phyloP scores from a whole-genome alignment of 306 rosid genomes.

The Glycine tomentella region DNA sequence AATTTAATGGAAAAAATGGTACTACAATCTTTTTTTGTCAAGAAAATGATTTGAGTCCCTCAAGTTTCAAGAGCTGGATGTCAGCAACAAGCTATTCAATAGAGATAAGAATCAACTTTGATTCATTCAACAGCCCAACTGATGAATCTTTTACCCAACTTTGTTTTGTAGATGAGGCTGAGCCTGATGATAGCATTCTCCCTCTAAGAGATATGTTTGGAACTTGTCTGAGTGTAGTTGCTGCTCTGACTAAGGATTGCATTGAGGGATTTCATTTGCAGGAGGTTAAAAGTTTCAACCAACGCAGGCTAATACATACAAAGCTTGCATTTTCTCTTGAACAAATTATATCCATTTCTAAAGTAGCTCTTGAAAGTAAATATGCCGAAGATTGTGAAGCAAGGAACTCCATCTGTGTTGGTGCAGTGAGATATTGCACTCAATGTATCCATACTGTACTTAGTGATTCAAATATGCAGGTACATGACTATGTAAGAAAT shows the following conservation, averaged over 20 bases:
- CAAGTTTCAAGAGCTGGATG: conserved; percentile 32
- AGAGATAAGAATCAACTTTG: conserved; percentile 20
- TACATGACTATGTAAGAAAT: conserved; percentile 49
- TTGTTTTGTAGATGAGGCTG: conserved; percentile 66
- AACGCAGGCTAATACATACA: conserved; percentile 60
- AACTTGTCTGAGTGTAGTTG: conserved; percentile 67
- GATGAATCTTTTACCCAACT: conserved; percentile 35
- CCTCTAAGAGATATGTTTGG: conserved; percentile 62
- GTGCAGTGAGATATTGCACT: conserved; percentile 61
- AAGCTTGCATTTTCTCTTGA: conserved; percentile 89
- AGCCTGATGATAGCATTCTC: conserved; percentile 58
- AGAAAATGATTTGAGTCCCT: not conserved
- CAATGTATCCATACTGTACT: conserved; percentile 71
- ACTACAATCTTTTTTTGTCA: conserved; percentile 31
- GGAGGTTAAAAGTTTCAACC: conserved; percentile 60
- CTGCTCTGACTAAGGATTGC: conserved; percentile 70
- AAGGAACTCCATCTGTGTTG: conserved; percentile 48
- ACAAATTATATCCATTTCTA: conserved; percentile 71
- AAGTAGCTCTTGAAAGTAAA: conserved; percentile 63
- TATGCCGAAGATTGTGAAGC: conserved; percentile 54
- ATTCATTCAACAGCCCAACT: conserved; percentile 39
- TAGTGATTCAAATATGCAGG: conserved; percentile 76
- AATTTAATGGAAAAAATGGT: conserved; percentile 22
- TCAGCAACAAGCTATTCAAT: conserved; percentile 30
- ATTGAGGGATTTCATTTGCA: conserved; percentile 68